These are phyloP conservation scores for Allomyces macrogynus DNA, from an alignment of 192 early-diverging fungal species.

Conservation along the genomic window DNA sequence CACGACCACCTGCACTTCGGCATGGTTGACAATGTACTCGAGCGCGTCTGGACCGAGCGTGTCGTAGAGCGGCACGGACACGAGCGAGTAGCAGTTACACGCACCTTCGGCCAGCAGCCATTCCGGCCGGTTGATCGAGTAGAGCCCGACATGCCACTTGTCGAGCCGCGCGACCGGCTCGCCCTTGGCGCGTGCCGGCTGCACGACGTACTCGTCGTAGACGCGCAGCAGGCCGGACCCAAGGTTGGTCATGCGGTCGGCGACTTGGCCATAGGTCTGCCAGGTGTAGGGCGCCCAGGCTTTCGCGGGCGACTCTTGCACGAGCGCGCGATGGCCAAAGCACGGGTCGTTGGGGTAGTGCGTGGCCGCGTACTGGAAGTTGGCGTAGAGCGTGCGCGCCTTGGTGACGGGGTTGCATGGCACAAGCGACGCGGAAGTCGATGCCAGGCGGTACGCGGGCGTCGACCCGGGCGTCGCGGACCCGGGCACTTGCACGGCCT, in stretches of 20 bases:
- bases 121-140: constrained; percentile 49
- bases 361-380: neutral
- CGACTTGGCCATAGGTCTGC: constrained; percentile 45
- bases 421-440: neutral
- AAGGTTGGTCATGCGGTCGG: constrained; percentile 34
- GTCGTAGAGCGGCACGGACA: constrained; percentile 67
- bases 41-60: constrained; percentile 68
- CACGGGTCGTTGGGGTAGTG: constrained; percentile 22
- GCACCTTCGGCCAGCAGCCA: constrained; percentile 56
- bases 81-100: constrained; percentile 37
- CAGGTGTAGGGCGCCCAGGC: constrained; percentile 27
- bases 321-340: constrained; percentile 42
- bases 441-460: neutral
- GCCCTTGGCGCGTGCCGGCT: neutral
- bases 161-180: neutral
- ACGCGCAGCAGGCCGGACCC: constrained; percentile 44
- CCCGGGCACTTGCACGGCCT: neutral
- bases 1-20: constrained; percentile 48
- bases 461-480: neutral
- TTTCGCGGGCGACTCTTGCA: constrained; percentile 7
- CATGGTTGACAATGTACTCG: constrained; percentile 68
- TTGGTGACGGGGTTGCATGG: neutral
- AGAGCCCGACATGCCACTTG: constrained; percentile 39
- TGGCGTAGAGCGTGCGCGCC: neutral
- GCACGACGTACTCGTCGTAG: neutral